Evolutionary conservation across 352 stramenopile species (phyloP), one percentile per base, ranked within the genome.

Genomic region (Globisporangium irregulare): DNA sequence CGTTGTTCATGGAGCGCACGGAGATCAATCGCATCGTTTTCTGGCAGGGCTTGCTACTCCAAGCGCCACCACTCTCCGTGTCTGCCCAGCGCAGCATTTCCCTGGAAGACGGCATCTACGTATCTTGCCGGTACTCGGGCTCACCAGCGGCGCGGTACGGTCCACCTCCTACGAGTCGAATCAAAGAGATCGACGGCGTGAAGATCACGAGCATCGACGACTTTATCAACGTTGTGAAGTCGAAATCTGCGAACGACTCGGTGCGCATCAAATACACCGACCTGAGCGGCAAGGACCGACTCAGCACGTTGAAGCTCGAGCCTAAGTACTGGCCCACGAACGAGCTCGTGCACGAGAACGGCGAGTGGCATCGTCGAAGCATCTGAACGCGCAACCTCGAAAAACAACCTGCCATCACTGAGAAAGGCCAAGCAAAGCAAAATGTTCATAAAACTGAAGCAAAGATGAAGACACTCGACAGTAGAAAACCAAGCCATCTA

Each of bases 1-100:
- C 88, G 24, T 73, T 94, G 51, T 82, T 84, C 38, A 78, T 97
- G 73, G 79, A 94, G 64, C 85, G 84, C 55, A 94, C 86, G 4
- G 90, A 96, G 72, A 95, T 97, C 50, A 91, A 97, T 60, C 87
- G 92, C 38, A 91, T 98, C 46, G 81, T 98, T 55, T 93, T 97
- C 64, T 98, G 92, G 91, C 88, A 94, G 36, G 93, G 93, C 4
- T 79, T 97, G 29, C 68, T 98, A 48, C 70, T 98, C 5, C 93
- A 98, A 64, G 87, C 84, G 25, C 87, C 91, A 2, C 93, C 95
- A 12, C 75, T 97, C 1, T 92, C 90, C 2, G 91, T 97, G 3
- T 92, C 85, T 14, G 92, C 86, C 0, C 88, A 95, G 65, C 86
- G 88, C 24, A 87, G 86, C 55, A 92, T 95, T 55, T 90, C 82